Evolutionary conservation across 148 eudicot genomes (phyloP), one percentile per base, ranked within the genome.

Genomic region (Fallopia convolvulus): DNA sequence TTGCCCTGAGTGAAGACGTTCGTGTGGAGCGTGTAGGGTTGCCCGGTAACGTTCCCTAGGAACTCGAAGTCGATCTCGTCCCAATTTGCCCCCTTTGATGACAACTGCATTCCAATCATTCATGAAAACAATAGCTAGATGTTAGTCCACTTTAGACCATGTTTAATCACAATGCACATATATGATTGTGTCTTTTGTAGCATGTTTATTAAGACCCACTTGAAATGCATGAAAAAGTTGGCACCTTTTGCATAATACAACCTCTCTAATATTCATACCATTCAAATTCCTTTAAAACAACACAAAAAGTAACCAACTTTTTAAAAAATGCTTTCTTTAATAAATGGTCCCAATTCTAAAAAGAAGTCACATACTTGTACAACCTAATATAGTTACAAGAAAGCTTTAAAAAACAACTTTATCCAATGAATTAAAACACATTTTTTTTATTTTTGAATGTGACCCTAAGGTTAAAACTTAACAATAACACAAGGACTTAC

Each of bases 61-160:
- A 89, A 89, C 83, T 89, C 92, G 30, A 86, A 89, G 66, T 89
- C 92, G 21, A 88, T 89, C 79, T 89, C 92, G 50, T 89, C 92
- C 21, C 85, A 87, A 3, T 85, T 82, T 36, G 87, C 76, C 8
- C 89, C 92, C 76, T 86, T 81, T 3, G 89, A 86, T 3, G 92
- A 86, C 75, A 89, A 80, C 92, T 89, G 78, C 80, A 85, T 13
- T 65, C 2, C 66, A 32, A 47, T 56, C 17, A 70, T 41, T 21
- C 39, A 21, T 17, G 39, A 23, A 23, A 65, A 13, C 39, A 65
- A 32, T 26, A 8, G 70, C 26, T 65, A 44, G 47, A 11, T 44
- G 14, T 65, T 65, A 32, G 36, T 65, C 39, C 12, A 11, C 47
- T 44, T 44, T 44, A 44, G 47, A 44, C 47, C 47, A 44, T 44